Evolutionary conservation across 768 basidiomycete species (phyloP), one percentile per base, ranked within the genome.

Genomic region (Naganishia antarctica): DNA sequence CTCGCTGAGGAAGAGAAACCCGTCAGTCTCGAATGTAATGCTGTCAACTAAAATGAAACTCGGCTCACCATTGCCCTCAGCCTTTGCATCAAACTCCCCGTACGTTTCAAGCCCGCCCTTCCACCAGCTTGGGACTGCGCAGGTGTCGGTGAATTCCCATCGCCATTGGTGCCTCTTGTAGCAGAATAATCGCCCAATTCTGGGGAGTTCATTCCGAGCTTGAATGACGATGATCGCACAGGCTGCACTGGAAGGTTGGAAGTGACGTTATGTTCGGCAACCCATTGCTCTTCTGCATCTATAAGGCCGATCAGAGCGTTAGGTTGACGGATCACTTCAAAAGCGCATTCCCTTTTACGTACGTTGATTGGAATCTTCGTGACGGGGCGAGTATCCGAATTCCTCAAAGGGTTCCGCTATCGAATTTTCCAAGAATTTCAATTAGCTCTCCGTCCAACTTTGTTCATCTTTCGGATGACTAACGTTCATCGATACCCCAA

Each of bases 1-100:
- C 70, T 46, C 70, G 65, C 70, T 71, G 53, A n/a, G 40, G 5
- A 26, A 12, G 50, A 46, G 23, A 43, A 49, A 28, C 49, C 16
- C 12, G 41, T 29, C 26, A 45, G 21, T 15, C 8, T 21, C 26
- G 40, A 41, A 11, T 25, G 40, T 26, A 9, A 23, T 41, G 0
- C 25, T 48, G 41, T 28, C n/a, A 16, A 50, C 46, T 1, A 26
- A 32, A 28, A n/a, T 21, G 29, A 31, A 26, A 15, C 48, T 18
- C 12, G 32, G 65, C 60, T 59, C 69, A 77, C 76, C 76, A 77
- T 75, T 41, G 72, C 70, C 69, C 73, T 73, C 48, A 77, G 63
- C 59, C 74, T 77, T 63, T 77, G 76, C 76, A 77, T 76, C 70
- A 77, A 69, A 59, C 74, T 76, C 53, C 75, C 74, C 2, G 69